Base-by-base conservation (phyloP, 129 eudicot genomes). In the Chrysanthemum seticuspe region DNA sequence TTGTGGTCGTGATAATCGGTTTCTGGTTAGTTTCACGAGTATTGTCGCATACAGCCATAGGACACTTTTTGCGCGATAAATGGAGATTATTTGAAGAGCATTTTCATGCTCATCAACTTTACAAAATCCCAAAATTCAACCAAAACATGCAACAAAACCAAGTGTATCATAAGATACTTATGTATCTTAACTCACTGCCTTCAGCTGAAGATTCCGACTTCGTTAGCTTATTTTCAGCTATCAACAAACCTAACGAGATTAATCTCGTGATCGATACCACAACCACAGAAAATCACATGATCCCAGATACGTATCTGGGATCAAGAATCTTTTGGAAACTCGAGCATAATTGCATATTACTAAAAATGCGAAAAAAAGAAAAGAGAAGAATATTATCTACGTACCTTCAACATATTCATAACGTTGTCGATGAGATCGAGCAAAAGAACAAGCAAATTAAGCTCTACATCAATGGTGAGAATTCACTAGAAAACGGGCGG, bases 41-140 rank as follows among this genome's bases (percentile, higher is more conserved):
- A 21, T 65, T 82, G 65, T 74, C 79, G n/a, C 81, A 51, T 61
- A 79, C 90, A 1, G 55, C 85, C 2, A 13, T 75, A 16, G 76
- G 84, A 10, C 83, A 83, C 16, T 36, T 80, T 5, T 48, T 88
- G 21, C 80, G 69, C 63, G 79, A 78, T 48, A 74, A 76, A 77
- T 90, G 85, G 87, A 70, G 81, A 36, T 44, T 61, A 1, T 15
- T 93, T 2, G 79, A 80, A 19, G 97, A 93, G 16, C 66, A 62
- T 21, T 90, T 78, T 67, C 96, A 90, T 56, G 89, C 79, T 0
- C 86, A 86, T 19, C 98, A 94, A 74, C 56, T 79, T 14, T 88
- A 90, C 89, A 90, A 82, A 67, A 84, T 94, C 74, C 98, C 98
- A 9, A 82, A 77, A 81, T 94, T 94, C 89, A 90, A 94, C 72